Percentiles rank a stretch among this genome's conserved stretches.
Conservation (phyloP, 2,329 filamentous ascomycete species). For the Aspergillus clavatus region DNA sequence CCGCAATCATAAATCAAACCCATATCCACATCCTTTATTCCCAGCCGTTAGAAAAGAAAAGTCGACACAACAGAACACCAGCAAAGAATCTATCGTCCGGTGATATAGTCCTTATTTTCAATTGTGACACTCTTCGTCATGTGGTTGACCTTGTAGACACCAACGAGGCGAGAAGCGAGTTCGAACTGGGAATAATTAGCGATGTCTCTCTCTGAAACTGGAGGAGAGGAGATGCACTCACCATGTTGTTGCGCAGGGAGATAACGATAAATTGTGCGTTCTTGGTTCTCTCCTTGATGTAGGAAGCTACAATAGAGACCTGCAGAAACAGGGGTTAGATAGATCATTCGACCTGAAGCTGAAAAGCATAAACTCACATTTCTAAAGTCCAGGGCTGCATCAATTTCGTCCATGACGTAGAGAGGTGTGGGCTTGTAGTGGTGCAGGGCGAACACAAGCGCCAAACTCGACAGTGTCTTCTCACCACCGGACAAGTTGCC, state of each 20-base stretch:
- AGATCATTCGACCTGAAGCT: not conserved
- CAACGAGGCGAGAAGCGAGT: constrained; percentile 87
- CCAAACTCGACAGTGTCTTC: constrained; percentile 90
- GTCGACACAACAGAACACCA: not conserved
- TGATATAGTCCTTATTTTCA: constrained; percentile 75
- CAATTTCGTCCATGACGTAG: constrained; percentile 99
- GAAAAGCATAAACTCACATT: constrained; percentile 67
- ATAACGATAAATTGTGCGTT: constrained; percentile 99
- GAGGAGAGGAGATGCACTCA: constrained; percentile 17
- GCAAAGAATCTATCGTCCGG: constrained; percentile 29
- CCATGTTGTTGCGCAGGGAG: constrained; percentile 95
- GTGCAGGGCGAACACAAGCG: constrained; percentile 94
- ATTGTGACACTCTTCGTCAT: constrained; percentile 94
- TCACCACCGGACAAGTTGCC: constrained; percentile 92
- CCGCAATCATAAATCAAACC: not conserved
- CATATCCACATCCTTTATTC: not conserved
- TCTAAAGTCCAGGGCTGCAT: constrained; percentile 93
- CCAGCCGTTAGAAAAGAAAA: not conserved
- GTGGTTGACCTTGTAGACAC: constrained; percentile 99
- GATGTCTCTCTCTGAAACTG: not conserved
- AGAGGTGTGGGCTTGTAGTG: constrained; percentile 96
- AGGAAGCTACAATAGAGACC: constrained; percentile 96
- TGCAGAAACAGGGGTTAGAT: constrained; percentile 32
- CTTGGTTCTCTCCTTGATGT: constrained; percentile 98
- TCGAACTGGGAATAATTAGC: constrained; percentile 60